Percentiles rank a stretch among this genome's conserved stretches.
phyloP scores from a whole-genome alignment of 805 yeast genomes.

The Starmerella gropengiesseri region DNA sequence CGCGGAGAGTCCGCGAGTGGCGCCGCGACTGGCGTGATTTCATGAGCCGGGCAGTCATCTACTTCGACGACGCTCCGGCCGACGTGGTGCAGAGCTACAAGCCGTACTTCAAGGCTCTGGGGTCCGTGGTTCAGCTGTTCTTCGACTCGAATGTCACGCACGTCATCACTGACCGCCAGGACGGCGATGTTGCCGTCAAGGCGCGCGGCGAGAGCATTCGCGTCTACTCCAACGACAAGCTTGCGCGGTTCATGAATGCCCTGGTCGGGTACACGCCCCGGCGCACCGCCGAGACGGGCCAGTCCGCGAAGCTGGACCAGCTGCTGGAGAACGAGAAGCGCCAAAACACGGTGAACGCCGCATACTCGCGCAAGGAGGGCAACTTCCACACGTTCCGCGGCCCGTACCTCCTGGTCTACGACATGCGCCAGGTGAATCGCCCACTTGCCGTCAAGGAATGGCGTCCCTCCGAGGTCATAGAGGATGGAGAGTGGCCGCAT shows the following conservation, averaged over 20 bases:
- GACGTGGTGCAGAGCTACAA: slow-evolving; percentile 24
- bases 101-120: slow-evolving; percentile 25
- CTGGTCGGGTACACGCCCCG: slow-evolving; percentile 16
- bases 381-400: slow-evolving; percentile 74
- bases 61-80: slow-evolving; percentile 43
- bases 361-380: slow-evolving; percentile 60
- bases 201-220: slow-evolving; percentile 55
- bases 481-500: slow-evolving; percentile 43
- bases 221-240: slow-evolving; percentile 83
- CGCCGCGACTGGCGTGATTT: slow-evolving; percentile 53
- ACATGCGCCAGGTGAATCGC: slow-evolving; percentile 60
- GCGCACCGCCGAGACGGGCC: slow-evolving; percentile 26
- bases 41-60: slow-evolving; percentile 48
- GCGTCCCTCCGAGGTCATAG: slow-evolving; percentile 35
- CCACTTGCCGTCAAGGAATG: slow-evolving; percentile 82
- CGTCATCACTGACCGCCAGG: slow-evolving; percentile 50
- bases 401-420: slow-evolving; percentile 68
- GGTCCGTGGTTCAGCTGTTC: slow-evolving; percentile 43
- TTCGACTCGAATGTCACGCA: slow-evolving; percentile 59
- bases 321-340: slow-evolving; percentile 66
- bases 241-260: slow-evolving; percentile 55
- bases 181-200: slow-evolving; percentile 53
- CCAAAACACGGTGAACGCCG: slow-evolving; percentile 55
- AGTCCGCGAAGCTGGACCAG: slow-evolving; percentile 35
- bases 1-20: slow-evolving; percentile 35